Conservation (phyloP, 2,329 filamentous ascomycete species). For the Thielaviopsis euricoi region DNA sequence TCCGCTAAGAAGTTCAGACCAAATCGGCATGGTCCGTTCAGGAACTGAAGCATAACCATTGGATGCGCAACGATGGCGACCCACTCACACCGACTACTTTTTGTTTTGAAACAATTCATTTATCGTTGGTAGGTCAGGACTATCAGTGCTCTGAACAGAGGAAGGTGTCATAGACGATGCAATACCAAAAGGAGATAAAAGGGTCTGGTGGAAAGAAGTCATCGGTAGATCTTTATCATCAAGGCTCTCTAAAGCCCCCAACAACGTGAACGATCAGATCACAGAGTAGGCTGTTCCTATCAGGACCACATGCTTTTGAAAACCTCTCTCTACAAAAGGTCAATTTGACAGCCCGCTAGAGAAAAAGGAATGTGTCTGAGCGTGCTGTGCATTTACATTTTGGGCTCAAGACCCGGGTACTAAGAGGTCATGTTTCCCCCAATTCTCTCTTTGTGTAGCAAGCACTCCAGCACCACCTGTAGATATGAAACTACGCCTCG, state of each 20-base stretch:
- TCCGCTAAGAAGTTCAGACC: background rate
- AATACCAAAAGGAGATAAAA: background rate
- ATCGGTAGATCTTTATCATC: background rate
- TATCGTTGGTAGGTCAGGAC: background rate
- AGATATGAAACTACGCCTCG: too few relatives aligned
- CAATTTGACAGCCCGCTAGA: background rate
- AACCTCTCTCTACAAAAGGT: background rate
- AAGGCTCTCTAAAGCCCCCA: background rate
- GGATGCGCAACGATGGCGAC: background rate
- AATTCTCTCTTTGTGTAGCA: too few relatives aligned
- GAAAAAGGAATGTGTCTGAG: background rate
- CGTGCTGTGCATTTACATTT: too few relatives aligned
- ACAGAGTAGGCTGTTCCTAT: background rate
- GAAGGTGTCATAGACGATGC: background rate
- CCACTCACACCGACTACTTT: background rate
- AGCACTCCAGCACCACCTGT: too few relatives aligned
- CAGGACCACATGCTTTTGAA: background rate
- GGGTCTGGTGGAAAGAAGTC: background rate
- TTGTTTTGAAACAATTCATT: background rate
- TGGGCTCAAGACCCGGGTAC: too few relatives aligned
- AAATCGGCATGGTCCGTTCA: background rate
- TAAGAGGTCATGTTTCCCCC: too few relatives aligned
- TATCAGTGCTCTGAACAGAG: background rate
- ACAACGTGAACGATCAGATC: background rate
- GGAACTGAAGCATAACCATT: background rate